These are phyloP conservation scores for Alternaria metachromatica DNA, from an alignment of 2,329 filamentous ascomycete species.

Conservation along the genomic window DNA sequence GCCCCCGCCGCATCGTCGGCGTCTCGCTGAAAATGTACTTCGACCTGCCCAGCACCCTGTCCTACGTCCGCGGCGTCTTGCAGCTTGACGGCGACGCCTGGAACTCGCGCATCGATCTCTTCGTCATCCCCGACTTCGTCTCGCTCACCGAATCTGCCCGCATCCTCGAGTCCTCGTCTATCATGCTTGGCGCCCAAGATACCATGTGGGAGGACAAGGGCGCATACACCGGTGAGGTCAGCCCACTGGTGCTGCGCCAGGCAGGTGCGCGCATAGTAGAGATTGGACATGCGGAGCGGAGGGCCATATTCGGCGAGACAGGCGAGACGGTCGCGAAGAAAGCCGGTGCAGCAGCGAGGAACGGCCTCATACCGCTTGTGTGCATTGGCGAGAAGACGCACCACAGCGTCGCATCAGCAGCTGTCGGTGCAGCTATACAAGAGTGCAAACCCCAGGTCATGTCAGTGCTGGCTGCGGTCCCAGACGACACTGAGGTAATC, in stretches of 20 bases:
- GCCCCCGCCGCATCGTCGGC: conserved; percentile 69
- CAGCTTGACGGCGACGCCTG: conserved; percentile 59
- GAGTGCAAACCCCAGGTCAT: conserved; percentile 73
- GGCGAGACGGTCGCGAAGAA: conserved; percentile 72
- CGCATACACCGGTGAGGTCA: conserved; percentile 80
- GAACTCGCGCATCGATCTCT: conserved; percentile 69
- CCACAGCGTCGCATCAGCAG: conserved; percentile 54
- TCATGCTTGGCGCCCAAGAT: conserved; percentile 79
- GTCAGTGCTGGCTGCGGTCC: conserved; percentile 66
- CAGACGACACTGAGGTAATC: conserved; percentile 70
- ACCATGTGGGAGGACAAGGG: conserved; percentile 73
- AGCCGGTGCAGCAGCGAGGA: conserved; percentile 69
- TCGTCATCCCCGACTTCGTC: conserved; percentile 80
- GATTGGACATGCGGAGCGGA: conserved; percentile 80
- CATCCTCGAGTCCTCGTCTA: conserved; percentile 57
- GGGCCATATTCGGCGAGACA: conserved; percentile 76
- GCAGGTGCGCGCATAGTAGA: conserved; percentile 77
- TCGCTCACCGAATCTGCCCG: conserved; percentile 64
- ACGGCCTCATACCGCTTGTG: conserved; percentile 77
- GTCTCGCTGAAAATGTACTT: conserved; percentile 85
- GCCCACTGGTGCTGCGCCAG: conserved; percentile 69
- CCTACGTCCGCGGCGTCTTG: conserved; percentile 53
- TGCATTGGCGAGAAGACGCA: conserved; percentile 76
- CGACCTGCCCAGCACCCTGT: conserved; percentile 66
- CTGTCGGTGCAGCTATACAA: conserved; percentile 65